Percentiles rank a stretch among this genome's conserved stretches.
Evolutionary conservation across 345 rosid genomes (phyloP).

Genomic region (Trapa incisa): DNA sequence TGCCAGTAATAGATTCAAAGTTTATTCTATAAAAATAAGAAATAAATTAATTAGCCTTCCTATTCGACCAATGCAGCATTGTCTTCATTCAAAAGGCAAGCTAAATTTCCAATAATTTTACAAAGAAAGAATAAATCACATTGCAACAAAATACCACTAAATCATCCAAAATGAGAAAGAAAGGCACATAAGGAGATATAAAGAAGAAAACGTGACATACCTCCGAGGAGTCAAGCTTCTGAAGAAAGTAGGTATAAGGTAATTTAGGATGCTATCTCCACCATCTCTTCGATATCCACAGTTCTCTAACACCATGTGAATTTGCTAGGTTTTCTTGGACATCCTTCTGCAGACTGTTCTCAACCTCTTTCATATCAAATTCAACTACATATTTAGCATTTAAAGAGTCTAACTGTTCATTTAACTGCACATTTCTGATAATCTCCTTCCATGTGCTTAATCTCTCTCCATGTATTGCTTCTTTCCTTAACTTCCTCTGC

Average conservation of each 20-base stretch:
- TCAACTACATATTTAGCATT: constrained; percentile 75
- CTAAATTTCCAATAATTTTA: neutral
- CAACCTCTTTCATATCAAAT: constrained; percentile 95
- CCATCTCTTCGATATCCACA: constrained; percentile 98
- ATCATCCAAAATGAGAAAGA: neutral
- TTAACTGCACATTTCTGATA: constrained; percentile 49
- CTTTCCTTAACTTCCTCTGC: constrained; percentile 36
- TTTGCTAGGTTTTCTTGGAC: constrained; percentile 47
- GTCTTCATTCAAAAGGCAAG: neutral
- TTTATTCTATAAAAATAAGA: neutral
- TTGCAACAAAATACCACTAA: neutral
- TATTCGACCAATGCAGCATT: neutral
- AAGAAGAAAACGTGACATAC: constrained; percentile 18
- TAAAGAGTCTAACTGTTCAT: constrained; percentile 48
- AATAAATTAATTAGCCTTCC: neutral
- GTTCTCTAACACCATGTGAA: constrained; percentile 60
- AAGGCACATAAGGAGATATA: neutral
- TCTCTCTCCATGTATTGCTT: constrained; percentile 60
- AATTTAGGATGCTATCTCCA: constrained; percentile 93
- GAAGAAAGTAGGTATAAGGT: constrained; percentile 85
- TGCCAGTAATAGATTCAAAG: neutral
- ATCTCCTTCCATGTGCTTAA: constrained; percentile 62
- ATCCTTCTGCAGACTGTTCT: constrained; percentile 82
- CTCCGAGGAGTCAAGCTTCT: constrained; percentile 85
- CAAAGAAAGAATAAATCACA: neutral